These are phyloP conservation scores for Marasmius oreades DNA, from an alignment of 1,284 basidiomycete genomes.

Conservation along the genomic window DNA sequence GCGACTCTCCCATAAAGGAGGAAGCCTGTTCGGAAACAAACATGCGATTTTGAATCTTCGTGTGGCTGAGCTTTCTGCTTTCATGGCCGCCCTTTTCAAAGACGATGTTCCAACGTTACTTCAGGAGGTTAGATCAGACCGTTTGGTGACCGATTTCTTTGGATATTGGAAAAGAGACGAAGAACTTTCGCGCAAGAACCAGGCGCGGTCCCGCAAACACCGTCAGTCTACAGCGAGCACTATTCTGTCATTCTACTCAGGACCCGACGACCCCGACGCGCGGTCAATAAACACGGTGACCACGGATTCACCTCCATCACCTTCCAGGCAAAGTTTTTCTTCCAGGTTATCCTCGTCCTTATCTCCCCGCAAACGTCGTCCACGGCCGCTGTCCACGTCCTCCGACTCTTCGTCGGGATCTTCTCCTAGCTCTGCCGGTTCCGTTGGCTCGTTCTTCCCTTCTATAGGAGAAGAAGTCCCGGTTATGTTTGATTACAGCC, in stretches of 20 bases:
- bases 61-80: conserved; percentile 49
- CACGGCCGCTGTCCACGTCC: conserved; percentile 14
- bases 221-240: conserved; percentile 25
- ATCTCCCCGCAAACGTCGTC: conserved; percentile 7
- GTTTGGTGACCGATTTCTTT: conserved; percentile 69
- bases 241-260: conserved; percentile 16
- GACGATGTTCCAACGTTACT: conserved; percentile 63
- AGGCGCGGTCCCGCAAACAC: conserved; percentile 11
- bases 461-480: conserved; percentile 35
- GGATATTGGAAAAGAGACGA: conserved; percentile 69
- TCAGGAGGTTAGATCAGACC: conserved; percentile 56
- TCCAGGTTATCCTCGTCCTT: conserved; percentile 24
- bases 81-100: conserved; percentile 55
- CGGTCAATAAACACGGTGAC: neutral
- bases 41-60: conserved; percentile 64
- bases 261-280: neutral
- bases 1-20: conserved; percentile 58
- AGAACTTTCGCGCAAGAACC: conserved; percentile 47
- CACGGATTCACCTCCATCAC: neutral
- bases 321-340: conserved; percentile 18
- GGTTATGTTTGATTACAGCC: conserved; percentile 51
- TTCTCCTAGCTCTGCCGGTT: conserved; percentile 25
- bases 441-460: conserved; percentile 23
- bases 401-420: conserved; percentile 16
- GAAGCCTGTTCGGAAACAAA: conserved; percentile 65